Base-by-base conservation (phyloP, 306 rosid species). In the Vigna nakashimae region DNA sequence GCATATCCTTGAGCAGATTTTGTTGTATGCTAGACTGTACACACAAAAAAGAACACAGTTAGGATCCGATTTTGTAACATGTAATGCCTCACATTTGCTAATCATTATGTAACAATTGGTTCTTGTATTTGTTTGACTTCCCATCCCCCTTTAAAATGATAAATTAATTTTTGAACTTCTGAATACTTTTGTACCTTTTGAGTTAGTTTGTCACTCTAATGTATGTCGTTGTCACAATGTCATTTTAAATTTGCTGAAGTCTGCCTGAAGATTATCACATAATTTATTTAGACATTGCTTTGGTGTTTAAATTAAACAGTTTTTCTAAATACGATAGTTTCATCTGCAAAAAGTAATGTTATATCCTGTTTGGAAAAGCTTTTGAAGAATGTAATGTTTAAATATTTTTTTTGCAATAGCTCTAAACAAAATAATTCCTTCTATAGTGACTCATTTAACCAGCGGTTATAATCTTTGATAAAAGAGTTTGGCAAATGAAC, bases 1-100 rank as follows among this genome's bases (percentile, higher is more conserved):
- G 26, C 65, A 59, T 59, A 59, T 59, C 65, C 65, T 28, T 59
- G 42, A 28, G 40, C 65, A 28, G 40, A 59, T 28, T 59, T 59
- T 59, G 65, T 59, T 26, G 65, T 59, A 26, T 28, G 65, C 18
- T 59, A 59, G 16, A 59, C 40, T 59, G 40, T 59, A 28, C 10
- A 59, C 36, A 26, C 5, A 30, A 30, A 30, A 57, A 28, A 57
- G 24, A 9, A 13, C 0, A 30, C 17, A 28, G 65, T 26, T 14
- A 59, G 65, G 40, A 26, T 59, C 40, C 40, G 5, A 59, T 59
- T 59, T 59, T 59, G 65, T 59, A 59, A 28, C 38, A 26, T 59
- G 40, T 59, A 59, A 59, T 59, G 65, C 40, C 11, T 26, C 65
- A 14, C 42, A 59, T 13, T 36, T 59, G 40, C 65, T 59, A 59